These are phyloP conservation scores for Malbranchea cinnamomea DNA, from an alignment of 2,329 filamentous ascomycete genomes.

Conservation along the genomic window DNA sequence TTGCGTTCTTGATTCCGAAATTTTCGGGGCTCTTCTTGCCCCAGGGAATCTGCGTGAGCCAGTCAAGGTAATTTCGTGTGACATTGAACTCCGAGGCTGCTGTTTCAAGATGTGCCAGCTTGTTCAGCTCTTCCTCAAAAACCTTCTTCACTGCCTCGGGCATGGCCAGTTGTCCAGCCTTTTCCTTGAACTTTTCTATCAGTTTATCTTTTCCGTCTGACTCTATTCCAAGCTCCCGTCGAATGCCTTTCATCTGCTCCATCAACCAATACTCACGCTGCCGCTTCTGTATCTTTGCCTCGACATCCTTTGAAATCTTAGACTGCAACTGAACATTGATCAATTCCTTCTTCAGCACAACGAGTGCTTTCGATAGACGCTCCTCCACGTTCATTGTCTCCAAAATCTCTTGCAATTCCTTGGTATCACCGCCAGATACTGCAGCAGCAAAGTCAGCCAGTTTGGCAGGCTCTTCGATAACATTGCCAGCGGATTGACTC, in stretches of 20 bases:
- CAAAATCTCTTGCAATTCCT: slow-evolving; percentile 83
- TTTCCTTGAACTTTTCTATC: slow-evolving; percentile 93
- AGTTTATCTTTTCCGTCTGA: slow-evolving; percentile 97
- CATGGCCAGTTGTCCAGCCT: slow-evolving; percentile 87
- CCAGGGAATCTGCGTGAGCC: slow-evolving; percentile 97
- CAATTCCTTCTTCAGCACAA: slow-evolving; percentile 91
- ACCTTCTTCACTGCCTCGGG: slow-evolving; percentile 93
- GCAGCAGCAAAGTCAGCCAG: slow-evolving; percentile 94
- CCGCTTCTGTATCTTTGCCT: slow-evolving; percentile 91
- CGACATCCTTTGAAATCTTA: slow-evolving; percentile 96
- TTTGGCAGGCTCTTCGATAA: slow-evolving; percentile 87
- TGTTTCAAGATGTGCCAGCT: slow-evolving; percentile 85
- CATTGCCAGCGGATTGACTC: slow-evolving; percentile 85
- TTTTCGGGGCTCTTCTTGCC: slow-evolving; percentile 91
- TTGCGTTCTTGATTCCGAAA: slow-evolving; percentile 84
- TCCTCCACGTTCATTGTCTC: slow-evolving; percentile 83
- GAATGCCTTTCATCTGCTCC: slow-evolving; percentile 99
- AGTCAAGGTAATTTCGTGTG: slow-evolving; percentile 94
- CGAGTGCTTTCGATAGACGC: slow-evolving; percentile 75
- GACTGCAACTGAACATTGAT: slow-evolving; percentile 96
- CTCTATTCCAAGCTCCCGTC: slow-evolving; percentile 86
- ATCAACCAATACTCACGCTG: slow-evolving; percentile 97
- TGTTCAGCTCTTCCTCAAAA: slow-evolving; percentile 96
- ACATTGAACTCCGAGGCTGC: slow-evolving; percentile 98
- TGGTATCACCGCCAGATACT: slow-evolving; percentile 83